phyloP scores from a whole-genome alignment of 441 rosid genomes.

The Gossypium schwendimanii region DNA sequence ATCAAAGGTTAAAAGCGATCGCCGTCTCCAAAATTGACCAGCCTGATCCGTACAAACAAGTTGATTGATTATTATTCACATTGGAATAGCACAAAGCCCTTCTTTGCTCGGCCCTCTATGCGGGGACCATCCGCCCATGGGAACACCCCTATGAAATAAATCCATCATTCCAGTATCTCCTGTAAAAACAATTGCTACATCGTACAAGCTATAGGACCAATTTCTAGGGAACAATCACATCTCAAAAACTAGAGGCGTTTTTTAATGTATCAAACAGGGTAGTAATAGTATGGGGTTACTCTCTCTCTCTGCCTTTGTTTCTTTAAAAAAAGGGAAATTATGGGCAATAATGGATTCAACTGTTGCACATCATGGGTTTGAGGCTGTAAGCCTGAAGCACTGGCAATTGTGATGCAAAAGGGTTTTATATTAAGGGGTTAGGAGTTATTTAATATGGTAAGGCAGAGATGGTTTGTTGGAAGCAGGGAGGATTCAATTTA shows the following conservation, averaged over 20 bases:
- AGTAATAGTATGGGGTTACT: background rate
- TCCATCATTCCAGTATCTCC: slow-evolving; percentile 1
- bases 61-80: background rate
- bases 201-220: background rate
- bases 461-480: slow-evolving; percentile 9
- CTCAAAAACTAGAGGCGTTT: background rate
- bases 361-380: slow-evolving; percentile 21
- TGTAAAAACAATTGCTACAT: background rate
- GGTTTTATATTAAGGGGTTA: background rate
- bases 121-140: slow-evolving; percentile 14
- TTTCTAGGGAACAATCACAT: background rate
- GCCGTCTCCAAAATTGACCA: background rate
- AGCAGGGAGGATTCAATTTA: slow-evolving; percentile 5
- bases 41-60: background rate
- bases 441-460: background rate
- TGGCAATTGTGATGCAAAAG: slow-evolving; percentile 1
- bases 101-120: slow-evolving; percentile 14
- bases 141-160: background rate
- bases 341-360: background rate
- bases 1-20: slow-evolving; percentile 3
- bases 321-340: no score
- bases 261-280: background rate
- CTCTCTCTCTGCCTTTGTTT: background rate
- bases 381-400: slow-evolving; percentile 18
- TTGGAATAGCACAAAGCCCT: background rate